Evolutionary conservation across 805 yeast species (phyloP).

Genomic region (Kluyveromyces starmeri): DNA sequence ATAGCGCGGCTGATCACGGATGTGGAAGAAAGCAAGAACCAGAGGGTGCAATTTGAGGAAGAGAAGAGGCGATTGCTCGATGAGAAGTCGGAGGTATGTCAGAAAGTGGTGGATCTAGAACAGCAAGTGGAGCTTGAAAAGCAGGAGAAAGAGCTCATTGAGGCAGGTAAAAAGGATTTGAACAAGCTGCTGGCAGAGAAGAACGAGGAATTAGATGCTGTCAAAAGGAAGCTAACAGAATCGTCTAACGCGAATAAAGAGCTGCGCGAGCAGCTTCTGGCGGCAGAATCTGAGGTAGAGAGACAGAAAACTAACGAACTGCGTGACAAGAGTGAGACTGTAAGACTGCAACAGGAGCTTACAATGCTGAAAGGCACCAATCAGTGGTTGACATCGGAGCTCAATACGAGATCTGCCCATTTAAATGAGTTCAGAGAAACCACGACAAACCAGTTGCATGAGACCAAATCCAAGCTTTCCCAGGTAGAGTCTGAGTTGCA

Average conservation of each 20-base stretch:
- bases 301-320: slow-evolving; percentile 21
- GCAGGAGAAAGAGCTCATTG: slow-evolving; percentile 13
- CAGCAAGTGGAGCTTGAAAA: slow-evolving; percentile 6
- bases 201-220: slow-evolving; percentile 16
- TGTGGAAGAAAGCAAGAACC: slow-evolving; percentile 16
- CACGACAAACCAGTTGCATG: slow-evolving; percentile 15
- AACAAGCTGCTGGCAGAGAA: slow-evolving; percentile 24
- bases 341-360: slow-evolving; percentile 35
- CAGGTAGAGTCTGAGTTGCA: slow-evolving; percentile 6
- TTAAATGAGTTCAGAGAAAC: slow-evolving; percentile 23
- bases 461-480: slow-evolving; percentile 8
- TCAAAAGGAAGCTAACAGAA: slow-evolving; percentile 15
- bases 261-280: slow-evolving; percentile 34
- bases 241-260: slow-evolving; percentile 24
- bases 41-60: slow-evolving; percentile 13
- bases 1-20: slow-evolving; percentile 17
- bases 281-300: slow-evolving; percentile 32
- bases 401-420: slow-evolving; percentile 28
- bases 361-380: slow-evolving; percentile 33
- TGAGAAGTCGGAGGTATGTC: slow-evolving; percentile 8
- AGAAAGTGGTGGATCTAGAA: slow-evolving; percentile 6
- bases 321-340: slow-evolving; percentile 28
- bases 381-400: slow-evolving; percentile 34
- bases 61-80: slow-evolving; percentile 16
- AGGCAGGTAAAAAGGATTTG: slow-evolving; percentile 19